Percentiles rank a stretch among this genome's conserved stretches.
Conservation (phyloP, 75 land plant genomes). For the Ceratopteris richardii region DNA sequence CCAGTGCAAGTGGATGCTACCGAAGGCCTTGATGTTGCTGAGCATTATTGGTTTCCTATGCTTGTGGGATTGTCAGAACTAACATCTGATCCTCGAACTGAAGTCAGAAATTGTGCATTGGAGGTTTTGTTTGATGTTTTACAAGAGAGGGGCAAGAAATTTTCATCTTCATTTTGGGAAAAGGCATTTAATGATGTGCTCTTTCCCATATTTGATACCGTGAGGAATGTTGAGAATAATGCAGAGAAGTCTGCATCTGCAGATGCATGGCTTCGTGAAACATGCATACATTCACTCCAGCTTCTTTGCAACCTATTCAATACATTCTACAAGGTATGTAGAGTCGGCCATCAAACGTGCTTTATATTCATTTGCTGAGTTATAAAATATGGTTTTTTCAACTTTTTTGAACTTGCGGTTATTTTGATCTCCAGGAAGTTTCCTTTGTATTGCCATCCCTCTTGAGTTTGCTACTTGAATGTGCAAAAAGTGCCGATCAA, state of each 20-base stretch:
- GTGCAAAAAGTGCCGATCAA: slow-evolving; percentile 90
- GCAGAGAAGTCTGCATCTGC: slow-evolving; percentile 33
- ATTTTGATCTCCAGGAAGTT: slow-evolving; percentile 47
- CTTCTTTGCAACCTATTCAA: slow-evolving; percentile 91
- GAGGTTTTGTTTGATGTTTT: slow-evolving; percentile 94
- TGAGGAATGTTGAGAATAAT: slow-evolving; percentile 63
- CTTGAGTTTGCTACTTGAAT: slow-evolving; percentile 74
- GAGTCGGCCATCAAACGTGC: neutral
- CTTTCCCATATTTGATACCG: slow-evolving; percentile 93
- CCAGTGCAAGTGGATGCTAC: slow-evolving; percentile 38
- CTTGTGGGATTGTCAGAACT: slow-evolving; percentile 90
- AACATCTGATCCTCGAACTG: slow-evolving; percentile 79
- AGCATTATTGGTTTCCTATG: slow-evolving; percentile 99
- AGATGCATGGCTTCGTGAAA: slow-evolving; percentile 80
- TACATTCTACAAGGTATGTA: slow-evolving; percentile 71
- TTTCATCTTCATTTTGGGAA: slow-evolving; percentile 85
- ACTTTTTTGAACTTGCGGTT: neutral
- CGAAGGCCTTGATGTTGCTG: slow-evolving; percentile 63
- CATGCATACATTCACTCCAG: slow-evolving; percentile 88
- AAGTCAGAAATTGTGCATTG: slow-evolving; percentile 90
- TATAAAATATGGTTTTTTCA: neutral
- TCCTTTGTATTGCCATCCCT: slow-evolving; percentile 84
- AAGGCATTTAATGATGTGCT: slow-evolving; percentile 85
- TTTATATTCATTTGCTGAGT: neutral
- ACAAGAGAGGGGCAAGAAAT: slow-evolving; percentile 88